These are phyloP conservation scores for Salix arbutifolia DNA, from an alignment of 345 rosid genomes.

Conservation along the genomic window DNA sequence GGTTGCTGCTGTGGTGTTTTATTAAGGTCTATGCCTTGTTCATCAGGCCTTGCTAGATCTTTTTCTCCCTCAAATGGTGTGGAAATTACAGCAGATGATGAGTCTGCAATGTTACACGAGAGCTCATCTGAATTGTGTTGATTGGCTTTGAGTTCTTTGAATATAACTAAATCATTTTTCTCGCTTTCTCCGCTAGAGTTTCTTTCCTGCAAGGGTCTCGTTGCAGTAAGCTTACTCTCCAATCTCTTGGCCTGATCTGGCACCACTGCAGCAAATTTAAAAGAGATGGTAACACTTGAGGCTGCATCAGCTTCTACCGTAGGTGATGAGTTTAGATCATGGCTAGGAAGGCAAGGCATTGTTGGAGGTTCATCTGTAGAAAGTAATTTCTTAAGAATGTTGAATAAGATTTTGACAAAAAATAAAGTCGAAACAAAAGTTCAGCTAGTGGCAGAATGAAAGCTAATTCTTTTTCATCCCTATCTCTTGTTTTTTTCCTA, in stretches of 20 bases:
- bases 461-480: neutral
- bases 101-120: slow-evolving; percentile 40
- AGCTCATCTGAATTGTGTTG: slow-evolving; percentile 26
- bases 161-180: slow-evolving; percentile 19
- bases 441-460: neutral
- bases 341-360: slow-evolving; percentile 27
- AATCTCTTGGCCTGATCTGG: slow-evolving; percentile 28
- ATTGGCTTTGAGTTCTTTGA: slow-evolving; percentile 21
- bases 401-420: neutral
- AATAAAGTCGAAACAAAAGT: neutral
- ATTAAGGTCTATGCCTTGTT: slow-evolving; percentile 56
- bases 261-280: slow-evolving; percentile 35
- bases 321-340: slow-evolving; percentile 46
- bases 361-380: slow-evolving; percentile 51
- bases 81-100: slow-evolving; percentile 31
- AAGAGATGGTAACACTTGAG: slow-evolving; percentile 21
- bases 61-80: slow-evolving; percentile 34
- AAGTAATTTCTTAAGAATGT: neutral
- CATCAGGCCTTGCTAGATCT: slow-evolving; percentile 25
- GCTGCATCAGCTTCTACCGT: slow-evolving; percentile 39
- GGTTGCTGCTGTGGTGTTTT: slow-evolving; percentile 66
- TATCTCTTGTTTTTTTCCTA: neutral
- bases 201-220: slow-evolving; percentile 6
- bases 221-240: slow-evolving; percentile 16
- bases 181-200: slow-evolving; percentile 26